phyloP scores from a whole-genome alignment of 2,329 filamentous ascomycete genomes.

The Aspergillus neoniger region DNA sequence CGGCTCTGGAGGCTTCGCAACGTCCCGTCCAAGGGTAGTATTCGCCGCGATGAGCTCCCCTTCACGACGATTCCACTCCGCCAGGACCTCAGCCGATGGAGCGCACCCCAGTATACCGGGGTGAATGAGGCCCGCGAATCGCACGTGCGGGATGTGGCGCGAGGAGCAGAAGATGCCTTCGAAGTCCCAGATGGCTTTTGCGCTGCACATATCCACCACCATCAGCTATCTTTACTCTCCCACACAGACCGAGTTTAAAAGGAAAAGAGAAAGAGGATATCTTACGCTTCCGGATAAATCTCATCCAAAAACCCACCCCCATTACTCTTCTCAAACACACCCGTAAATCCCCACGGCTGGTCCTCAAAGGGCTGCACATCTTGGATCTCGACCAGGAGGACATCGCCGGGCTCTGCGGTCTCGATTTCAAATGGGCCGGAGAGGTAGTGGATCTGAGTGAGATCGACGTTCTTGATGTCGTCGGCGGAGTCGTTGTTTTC shows the following conservation, averaged over 20 bases:
- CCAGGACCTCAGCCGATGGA: conserved; percentile 74
- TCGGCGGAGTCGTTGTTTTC: conserved; percentile 87
- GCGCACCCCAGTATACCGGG: conserved; percentile 90
- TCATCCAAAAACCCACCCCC: conserved; percentile 89
- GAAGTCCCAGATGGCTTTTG: conserved; percentile 76
- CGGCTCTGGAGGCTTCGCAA: conserved; percentile 75
- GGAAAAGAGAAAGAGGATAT: too few species aligned
- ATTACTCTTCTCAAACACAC: conserved; percentile 76
- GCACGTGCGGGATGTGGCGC: conserved; percentile 82
- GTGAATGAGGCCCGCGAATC: conserved; percentile 86
- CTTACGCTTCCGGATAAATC: conserved; percentile 77
- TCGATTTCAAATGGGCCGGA: conserved; percentile 88
- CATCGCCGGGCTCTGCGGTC: conserved; percentile 78
- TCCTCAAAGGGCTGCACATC: conserved; percentile 88
- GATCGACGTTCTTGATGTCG: conserved; percentile 79
- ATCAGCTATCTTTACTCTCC: not conserved
- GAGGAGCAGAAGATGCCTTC: conserved; percentile 80
- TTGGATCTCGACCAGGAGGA: conserved; percentile 85
- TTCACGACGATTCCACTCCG: conserved; percentile 82
- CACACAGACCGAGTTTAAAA: too few species aligned
- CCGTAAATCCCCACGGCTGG: conserved; percentile 87
- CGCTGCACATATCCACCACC: conserved; percentile 34
- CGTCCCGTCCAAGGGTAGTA: conserved; percentile 63
- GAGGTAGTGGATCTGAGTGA: conserved; percentile 83
- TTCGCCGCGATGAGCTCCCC: conserved; percentile 71